Percentiles rank a stretch among this genome's conserved stretches.
Conservation (phyloP, 768 basidiomycete genomes). For the Mycena polygramma region DNA sequence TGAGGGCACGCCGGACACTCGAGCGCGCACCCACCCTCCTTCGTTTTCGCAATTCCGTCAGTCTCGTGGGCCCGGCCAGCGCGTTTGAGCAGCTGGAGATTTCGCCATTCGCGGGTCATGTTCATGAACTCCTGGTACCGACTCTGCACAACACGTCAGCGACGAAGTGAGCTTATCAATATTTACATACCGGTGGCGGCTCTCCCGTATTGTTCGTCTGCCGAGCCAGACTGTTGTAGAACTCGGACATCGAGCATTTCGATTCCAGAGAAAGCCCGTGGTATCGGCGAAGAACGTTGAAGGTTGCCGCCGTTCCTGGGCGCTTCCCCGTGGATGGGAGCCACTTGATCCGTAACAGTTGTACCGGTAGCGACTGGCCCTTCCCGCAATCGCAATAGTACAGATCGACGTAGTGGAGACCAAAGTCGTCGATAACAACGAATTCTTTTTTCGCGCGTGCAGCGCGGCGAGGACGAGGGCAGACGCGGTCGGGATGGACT, state of each 20-base stretch:
- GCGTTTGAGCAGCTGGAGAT: conserved; percentile 40
- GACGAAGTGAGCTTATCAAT: too few relatives aligned
- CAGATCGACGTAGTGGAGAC: conserved; percentile 18
- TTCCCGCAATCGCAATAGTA: conserved; percentile 17
- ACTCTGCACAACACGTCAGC: neutral
- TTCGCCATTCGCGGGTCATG: conserved; percentile 36
- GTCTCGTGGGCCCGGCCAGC: conserved; percentile 38
- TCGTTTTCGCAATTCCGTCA: conserved; percentile 27
- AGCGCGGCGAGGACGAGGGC: neutral
- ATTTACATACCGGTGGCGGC: conserved; percentile 8
- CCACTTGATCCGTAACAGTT: conserved; percentile 16
- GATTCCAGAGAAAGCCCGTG: conserved; percentile 19
- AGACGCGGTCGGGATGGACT: neutral
- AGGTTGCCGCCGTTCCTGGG: conserved; percentile 11
- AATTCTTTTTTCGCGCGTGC: conserved; percentile 5
- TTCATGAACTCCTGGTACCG: conserved; percentile 39
- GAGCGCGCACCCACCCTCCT: conserved; percentile 36
- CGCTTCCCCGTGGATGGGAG: conserved; percentile 14
- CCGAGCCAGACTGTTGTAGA: conserved; percentile 14
- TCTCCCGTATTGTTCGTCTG: conserved; percentile 12
- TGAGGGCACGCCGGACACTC: conserved; percentile 45
- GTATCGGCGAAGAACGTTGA: conserved; percentile 15
- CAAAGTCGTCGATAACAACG: conserved; percentile 7
- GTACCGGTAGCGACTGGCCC: conserved; percentile 2
- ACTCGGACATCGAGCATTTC: conserved; percentile 17